Base-by-base conservation (phyloP, 2,329 filamentous ascomycete genomes). In the Shiraia sp. region DNA sequence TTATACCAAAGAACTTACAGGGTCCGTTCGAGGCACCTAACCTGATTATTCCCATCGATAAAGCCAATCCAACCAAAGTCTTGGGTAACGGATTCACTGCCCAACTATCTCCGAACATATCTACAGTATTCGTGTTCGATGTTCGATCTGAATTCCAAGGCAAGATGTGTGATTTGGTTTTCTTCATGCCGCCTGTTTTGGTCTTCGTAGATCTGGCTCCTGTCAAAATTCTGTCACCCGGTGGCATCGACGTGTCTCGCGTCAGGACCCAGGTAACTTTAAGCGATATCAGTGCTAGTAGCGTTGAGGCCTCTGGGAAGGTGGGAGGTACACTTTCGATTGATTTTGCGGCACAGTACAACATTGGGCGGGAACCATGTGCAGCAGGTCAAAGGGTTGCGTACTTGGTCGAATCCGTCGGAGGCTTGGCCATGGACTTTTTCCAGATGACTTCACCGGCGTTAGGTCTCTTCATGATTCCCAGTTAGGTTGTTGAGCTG, bases 121-220 rank as follows among this genome's bases (percentile, higher is more conserved):
- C 59, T 28, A 65, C 67, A 8, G 48, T 78, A 45, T 76, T 77
- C 65, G 72, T 69, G 44, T 78, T 78, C 52, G 71, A 78, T 46
- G 62, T 78, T 16, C 70, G 71, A 0, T 48, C 60, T 3, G 57
- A 55, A 3, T 64, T 71, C 34, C 44, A 60, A 26, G 69, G 71
- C 44, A 72, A 72, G 46, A 73, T 66, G 23, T 79, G 76, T 65
- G 74, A 69, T 4, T 56, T 78, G n/a, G 61, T 72, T 42, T 77
- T 79, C 61, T 57, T 73, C 26, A 68, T 78, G 46, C 76, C 76
- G 0, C 42, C 55, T 5, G 46, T 72, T 66, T n/a, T 45, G 41
- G 15, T 54, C 50, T 47, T 45, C 53, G 10, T 61, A 69, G 29
- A 51, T 32, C 16, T 76, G 53, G 57, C 70, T 38, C 52, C 59